Conservation (phyloP, 805 yeast species). For the Suhomyces sp. region DNA sequence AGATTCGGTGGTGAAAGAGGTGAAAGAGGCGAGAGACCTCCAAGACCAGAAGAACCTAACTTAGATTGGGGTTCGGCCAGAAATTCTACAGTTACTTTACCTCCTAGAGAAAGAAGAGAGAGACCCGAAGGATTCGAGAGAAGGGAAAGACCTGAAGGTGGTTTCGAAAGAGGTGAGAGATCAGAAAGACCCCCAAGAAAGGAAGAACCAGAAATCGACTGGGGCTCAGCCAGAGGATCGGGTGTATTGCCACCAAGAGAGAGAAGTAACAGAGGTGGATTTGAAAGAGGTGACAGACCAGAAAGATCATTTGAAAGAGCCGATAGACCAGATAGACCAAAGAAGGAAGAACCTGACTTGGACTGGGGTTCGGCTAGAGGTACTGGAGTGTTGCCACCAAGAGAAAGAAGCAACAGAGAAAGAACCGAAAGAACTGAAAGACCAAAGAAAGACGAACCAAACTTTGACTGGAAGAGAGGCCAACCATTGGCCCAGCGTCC, state of each 20-base stretch:
- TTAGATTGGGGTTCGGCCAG: conserved; percentile 46
- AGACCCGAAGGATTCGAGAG: conserved; percentile 20
- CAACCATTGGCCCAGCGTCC: conserved; percentile 28
- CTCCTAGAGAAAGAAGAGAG: conserved; percentile 30
- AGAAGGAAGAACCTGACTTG: conserved; percentile 54
- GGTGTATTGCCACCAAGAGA: conserved; percentile 40
- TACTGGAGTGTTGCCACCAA: conserved; percentile 33
- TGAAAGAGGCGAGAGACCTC: conserved; percentile 14
- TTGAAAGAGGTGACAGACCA: conserved; percentile 34
- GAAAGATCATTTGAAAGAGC: conserved; percentile 22
- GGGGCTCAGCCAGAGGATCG: conserved; percentile 48
- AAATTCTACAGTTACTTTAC: conserved; percentile 27
- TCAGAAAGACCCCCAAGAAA: conserved; percentile 26
- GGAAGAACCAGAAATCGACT: conserved; percentile 60
- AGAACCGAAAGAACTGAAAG: conserved; percentile 27
- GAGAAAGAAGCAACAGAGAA: conserved; percentile 26
- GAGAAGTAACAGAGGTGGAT: conserved; percentile 28
- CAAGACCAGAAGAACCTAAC: conserved; percentile 33
- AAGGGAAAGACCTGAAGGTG: conserved; percentile 16
- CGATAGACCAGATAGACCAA: conserved; percentile 25
- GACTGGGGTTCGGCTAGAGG: conserved; percentile 59
- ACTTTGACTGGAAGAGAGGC: conserved; percentile 40
- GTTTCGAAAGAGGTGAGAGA: conserved; percentile 24
- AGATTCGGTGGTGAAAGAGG: conserved; percentile 28
- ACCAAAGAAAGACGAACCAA: conserved; percentile 27